phyloP scores from a whole-genome alignment of 2,329 filamentous ascomycete genomes.

The Paecilomyces sp. region DNA sequence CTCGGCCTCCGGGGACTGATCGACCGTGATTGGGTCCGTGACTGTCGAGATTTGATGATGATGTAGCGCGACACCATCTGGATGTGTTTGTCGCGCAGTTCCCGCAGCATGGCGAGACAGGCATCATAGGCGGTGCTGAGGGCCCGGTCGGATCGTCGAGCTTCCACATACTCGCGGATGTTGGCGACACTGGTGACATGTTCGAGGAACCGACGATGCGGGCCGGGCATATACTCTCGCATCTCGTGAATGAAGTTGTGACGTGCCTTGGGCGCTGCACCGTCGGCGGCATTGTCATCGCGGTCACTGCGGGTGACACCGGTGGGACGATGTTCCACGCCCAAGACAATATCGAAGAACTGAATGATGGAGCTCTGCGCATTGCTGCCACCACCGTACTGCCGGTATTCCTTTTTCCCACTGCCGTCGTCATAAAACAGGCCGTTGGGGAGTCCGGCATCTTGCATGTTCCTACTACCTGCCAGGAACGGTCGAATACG shows the following conservation, averaged over 20 bases:
- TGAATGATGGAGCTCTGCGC: slow-evolving; percentile 95
- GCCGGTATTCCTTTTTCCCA: slow-evolving; percentile 61
- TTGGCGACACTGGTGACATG: slow-evolving; percentile 76
- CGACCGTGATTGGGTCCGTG: slow-evolving; percentile 57
- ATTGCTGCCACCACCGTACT: slow-evolving; percentile 91
- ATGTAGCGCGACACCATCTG: slow-evolving; percentile 95
- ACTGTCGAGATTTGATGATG: slow-evolving; percentile 75
- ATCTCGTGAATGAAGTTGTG: slow-evolving; percentile 97
- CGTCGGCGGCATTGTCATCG: slow-evolving; percentile 40
- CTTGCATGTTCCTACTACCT: slow-evolving; percentile 95
- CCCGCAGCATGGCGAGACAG: slow-evolving; percentile 70
- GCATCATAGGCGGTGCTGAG: slow-evolving; percentile 82
- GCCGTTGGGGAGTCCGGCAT: slow-evolving; percentile 81
- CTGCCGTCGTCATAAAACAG: slow-evolving; percentile 80
- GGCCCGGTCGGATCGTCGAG: slow-evolving; percentile 52
- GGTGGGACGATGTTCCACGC: slow-evolving; percentile 83
- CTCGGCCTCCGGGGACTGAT: slow-evolving; percentile 45
- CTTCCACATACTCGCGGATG: slow-evolving; percentile 74
- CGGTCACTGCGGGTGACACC: slow-evolving; percentile 52
- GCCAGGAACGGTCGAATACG: slow-evolving; percentile 93
- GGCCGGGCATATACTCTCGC: slow-evolving; percentile 93
- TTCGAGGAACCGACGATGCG: slow-evolving; percentile 80
- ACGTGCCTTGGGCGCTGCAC: slow-evolving; percentile 45
- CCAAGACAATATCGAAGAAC: slow-evolving; percentile 90
- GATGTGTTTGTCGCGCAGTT: slow-evolving; percentile 88